Conservation (phyloP, 1,139 yeast species). For the Debaryomyces singareniensis region DNA sequence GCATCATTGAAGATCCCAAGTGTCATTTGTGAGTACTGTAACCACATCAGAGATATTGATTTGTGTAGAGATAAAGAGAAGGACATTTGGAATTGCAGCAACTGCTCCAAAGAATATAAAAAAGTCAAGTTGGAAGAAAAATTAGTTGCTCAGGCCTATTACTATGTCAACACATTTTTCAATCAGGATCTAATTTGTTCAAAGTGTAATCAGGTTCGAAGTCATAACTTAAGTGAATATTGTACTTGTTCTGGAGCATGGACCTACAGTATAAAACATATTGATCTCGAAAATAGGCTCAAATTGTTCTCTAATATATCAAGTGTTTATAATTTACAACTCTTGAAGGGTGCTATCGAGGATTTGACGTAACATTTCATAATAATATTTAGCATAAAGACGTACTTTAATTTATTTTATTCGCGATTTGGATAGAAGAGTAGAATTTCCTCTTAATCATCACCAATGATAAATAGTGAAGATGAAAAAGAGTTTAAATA, state of each 20-base stretch:
- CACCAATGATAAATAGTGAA: too few relatives aligned
- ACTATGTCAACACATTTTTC: constrained; percentile 53
- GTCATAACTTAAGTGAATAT: constrained; percentile 63
- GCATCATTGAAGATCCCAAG: constrained; percentile 60
- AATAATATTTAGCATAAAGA: background rate
- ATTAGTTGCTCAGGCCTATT: constrained; percentile 58
- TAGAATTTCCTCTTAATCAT: too few relatives aligned
- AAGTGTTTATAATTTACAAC: constrained; percentile 50
- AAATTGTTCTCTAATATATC: constrained; percentile 56
- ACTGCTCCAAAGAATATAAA: constrained; percentile 62
- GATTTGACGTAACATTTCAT: constrained; percentile 12
- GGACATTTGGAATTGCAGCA: constrained; percentile 59
- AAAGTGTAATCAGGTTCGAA: constrained; percentile 66
- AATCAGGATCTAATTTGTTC: constrained; percentile 77
- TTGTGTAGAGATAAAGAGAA: constrained; percentile 61
- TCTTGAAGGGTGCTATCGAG: constrained; percentile 45
- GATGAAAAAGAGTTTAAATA: constrained; percentile 6
- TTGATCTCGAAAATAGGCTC: constrained; percentile 39
- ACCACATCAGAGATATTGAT: constrained; percentile 69
- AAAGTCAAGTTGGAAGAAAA: constrained; percentile 72
- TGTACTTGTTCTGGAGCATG: constrained; percentile 89
- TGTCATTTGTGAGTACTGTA: constrained; percentile 76
- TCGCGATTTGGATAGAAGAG: too few relatives aligned
- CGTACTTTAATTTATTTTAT: background rate
- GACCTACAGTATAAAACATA: constrained; percentile 51